Percentiles rank a stretch among this genome's conserved stretches.
Evolutionary conservation across 306 rosid species (phyloP).

Genomic region (Citrullus colocynthis): DNA sequence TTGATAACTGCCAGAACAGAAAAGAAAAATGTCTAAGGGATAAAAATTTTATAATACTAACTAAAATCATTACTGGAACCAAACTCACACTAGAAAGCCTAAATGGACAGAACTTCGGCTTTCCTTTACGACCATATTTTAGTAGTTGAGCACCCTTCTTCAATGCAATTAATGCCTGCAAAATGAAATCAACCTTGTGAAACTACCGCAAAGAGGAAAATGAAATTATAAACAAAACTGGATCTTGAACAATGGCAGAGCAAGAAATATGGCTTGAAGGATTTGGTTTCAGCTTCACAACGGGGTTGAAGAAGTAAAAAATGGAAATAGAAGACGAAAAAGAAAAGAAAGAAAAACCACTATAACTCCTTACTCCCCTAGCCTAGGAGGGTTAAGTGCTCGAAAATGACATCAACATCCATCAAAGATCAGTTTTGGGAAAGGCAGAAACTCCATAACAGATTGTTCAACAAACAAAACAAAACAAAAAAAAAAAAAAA

Average conservation of each 20-base stretch:
- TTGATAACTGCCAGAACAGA: neutral
- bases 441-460: neutral
- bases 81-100: slow-evolving; percentile 75
- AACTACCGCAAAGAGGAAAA: slow-evolving; percentile 2
- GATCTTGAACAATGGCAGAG: neutral
- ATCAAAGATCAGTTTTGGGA: neutral
- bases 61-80: slow-evolving; percentile 9
- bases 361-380: neutral
- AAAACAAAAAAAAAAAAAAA: too few relatives aligned
- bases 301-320: neutral
- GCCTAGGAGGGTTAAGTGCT: neutral
- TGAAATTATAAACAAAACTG: neutral
- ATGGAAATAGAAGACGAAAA: neutral
- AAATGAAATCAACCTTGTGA: slow-evolving; percentile 11
- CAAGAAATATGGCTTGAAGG: neutral
- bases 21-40: neutral
- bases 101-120: slow-evolving; percentile 93
- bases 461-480: neutral
- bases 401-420: neutral
- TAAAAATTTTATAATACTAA: neutral
- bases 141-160: slow-evolving; percentile 93
- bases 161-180: slow-evolving; percentile 74
- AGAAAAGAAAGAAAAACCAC: neutral
- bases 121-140: slow-evolving; percentile 97
- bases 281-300: neutral